Conservation (phyloP, 768 basidiomycete genomes). For the Termitomyces sp. region DNA sequence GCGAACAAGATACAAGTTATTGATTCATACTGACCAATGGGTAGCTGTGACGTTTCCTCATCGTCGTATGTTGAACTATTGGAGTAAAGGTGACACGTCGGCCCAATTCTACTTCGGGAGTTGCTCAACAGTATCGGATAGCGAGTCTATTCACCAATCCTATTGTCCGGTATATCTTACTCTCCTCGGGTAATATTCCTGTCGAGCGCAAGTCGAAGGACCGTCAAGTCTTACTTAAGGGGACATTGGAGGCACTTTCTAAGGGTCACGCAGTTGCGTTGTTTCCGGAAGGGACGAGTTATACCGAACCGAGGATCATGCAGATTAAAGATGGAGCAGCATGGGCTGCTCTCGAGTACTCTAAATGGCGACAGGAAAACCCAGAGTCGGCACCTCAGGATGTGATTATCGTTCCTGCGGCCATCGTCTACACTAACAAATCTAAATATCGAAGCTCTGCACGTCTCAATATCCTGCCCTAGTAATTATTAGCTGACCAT, state of each 20-base stretch:
- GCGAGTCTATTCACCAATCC: constrained; percentile 83
- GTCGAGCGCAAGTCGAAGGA: constrained; percentile 95
- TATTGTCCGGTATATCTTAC: constrained; percentile 65
- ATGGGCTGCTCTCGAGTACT: constrained; percentile 93
- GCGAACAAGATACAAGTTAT: background rate
- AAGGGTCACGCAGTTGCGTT: constrained; percentile 84
- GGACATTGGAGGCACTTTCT: constrained; percentile 83
- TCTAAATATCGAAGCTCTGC: constrained; percentile 91
- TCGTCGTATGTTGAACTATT: constrained; percentile 78
- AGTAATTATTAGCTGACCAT: background rate
- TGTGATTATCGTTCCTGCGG: constrained; percentile 72
- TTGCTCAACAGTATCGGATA: constrained; percentile 21
- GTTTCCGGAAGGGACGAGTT: constrained; percentile 92
- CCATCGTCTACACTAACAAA: constrained; percentile 95
- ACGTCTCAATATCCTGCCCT: constrained; percentile 34
- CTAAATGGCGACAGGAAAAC: constrained; percentile 68
- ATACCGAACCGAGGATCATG: constrained; percentile 92
- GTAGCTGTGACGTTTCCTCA: constrained; percentile 84
- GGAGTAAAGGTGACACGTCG: constrained; percentile 77
- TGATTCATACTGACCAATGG: constrained; percentile 9
- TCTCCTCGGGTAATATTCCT: constrained; percentile 94
- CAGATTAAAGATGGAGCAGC: constrained; percentile 92
- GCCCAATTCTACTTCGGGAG: background rate
- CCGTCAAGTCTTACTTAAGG: constrained; percentile 80
- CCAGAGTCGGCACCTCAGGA: constrained; percentile 43